A percentile compares a stretch with the other conserved stretches of the same genome.
These are phyloP conservation scores for Verbena officinalis DNA, from an alignment of 257 asterid species.

Conservation along the genomic window DNA sequence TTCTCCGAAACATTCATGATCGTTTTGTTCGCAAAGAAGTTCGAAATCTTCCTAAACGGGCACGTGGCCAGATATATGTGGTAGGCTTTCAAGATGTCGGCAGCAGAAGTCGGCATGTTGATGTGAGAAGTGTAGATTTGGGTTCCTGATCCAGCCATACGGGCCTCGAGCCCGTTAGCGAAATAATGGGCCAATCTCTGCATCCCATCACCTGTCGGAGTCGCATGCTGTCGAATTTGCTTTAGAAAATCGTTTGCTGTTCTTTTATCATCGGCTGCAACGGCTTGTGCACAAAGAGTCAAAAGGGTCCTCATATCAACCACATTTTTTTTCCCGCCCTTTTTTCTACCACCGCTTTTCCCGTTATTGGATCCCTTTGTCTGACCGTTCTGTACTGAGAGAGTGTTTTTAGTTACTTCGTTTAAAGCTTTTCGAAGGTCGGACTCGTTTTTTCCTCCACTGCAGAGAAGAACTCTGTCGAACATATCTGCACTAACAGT, in stretches of 20 bases:
- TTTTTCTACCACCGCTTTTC: slow-evolving; percentile 49
- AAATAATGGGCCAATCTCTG: slow-evolving; percentile 42
- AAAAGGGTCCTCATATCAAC: slow-evolving; percentile 40
- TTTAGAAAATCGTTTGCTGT: slow-evolving; percentile 34
- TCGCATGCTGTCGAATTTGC: slow-evolving; percentile 37
- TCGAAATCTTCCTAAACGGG: slow-evolving; percentile 37
- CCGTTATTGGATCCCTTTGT: slow-evolving; percentile 42
- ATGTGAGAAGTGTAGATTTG: slow-evolving; percentile 17
- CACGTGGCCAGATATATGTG: slow-evolving; percentile 38
- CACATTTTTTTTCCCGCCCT: slow-evolving; percentile 17
- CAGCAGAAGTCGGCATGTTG: slow-evolving; percentile 29
- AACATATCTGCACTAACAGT: slow-evolving; percentile 53
- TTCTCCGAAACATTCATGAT: slow-evolving; percentile 29
- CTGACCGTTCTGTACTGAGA: slow-evolving; percentile 23
- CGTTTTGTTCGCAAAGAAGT: slow-evolving; percentile 37
- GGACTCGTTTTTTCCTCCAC: slow-evolving; percentile 55
- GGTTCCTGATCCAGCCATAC: slow-evolving; percentile 39
- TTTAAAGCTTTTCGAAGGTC: slow-evolving; percentile 61
- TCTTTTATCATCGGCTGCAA: slow-evolving; percentile 32
- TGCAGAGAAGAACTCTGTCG: slow-evolving; percentile 63
- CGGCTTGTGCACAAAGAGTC: slow-evolving; percentile 43
- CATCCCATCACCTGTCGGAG: slow-evolving; percentile 42
- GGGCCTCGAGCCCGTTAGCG: slow-evolving; percentile 45
- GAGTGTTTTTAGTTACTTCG: slow-evolving; percentile 36
- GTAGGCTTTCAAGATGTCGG: slow-evolving; percentile 43